A percentile compares a stretch with the other conserved stretches of the same genome.
Conservation (phyloP, 495 filamentous ascomycete genomes). For the Daldinia vernicosa region DNA sequence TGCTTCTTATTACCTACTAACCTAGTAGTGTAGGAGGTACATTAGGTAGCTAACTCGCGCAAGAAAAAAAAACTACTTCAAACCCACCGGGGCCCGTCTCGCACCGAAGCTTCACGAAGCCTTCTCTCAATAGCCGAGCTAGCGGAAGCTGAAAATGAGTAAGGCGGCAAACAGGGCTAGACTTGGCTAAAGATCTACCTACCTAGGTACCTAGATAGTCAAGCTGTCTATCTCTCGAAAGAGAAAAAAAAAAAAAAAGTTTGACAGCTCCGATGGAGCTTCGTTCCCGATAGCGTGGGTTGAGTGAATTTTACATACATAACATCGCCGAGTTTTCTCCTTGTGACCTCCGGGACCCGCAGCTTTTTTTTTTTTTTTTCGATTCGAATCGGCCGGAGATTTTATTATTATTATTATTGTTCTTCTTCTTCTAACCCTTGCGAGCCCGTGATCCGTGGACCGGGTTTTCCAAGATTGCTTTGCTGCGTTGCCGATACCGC, state of each 20-base stretch:
- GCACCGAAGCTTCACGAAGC: background rate
- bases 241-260: slow-evolving; percentile 8
- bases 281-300: slow-evolving; percentile 12
- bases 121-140: slow-evolving; percentile 15
- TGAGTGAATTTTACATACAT: slow-evolving; percentile 9
- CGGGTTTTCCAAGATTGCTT: background rate
- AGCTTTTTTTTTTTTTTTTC: too few relatives aligned
- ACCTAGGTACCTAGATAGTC: too few relatives aligned
- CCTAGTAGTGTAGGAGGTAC: background rate
- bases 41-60: background rate
- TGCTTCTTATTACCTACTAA: too few relatives aligned
- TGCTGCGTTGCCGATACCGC: background rate
- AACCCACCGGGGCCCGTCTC: slow-evolving; percentile 26
- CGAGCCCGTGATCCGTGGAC: background rate
- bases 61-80: background rate
- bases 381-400: slow-evolving; percentile 15
- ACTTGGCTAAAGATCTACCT: background rate
- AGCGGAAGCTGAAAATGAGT: slow-evolving; percentile 33
- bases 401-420: too few relatives aligned
- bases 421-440: background rate
- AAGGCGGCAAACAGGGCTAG: slow-evolving; percentile 28
- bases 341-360: background rate
- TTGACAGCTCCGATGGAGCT: slow-evolving; percentile 24
- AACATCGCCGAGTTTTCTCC: slow-evolving; percentile 31
- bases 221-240: too few relatives aligned